phyloP scores from a whole-genome alignment of 2,329 filamentous ascomycete genomes.

The Curvularia verruculosa region DNA sequence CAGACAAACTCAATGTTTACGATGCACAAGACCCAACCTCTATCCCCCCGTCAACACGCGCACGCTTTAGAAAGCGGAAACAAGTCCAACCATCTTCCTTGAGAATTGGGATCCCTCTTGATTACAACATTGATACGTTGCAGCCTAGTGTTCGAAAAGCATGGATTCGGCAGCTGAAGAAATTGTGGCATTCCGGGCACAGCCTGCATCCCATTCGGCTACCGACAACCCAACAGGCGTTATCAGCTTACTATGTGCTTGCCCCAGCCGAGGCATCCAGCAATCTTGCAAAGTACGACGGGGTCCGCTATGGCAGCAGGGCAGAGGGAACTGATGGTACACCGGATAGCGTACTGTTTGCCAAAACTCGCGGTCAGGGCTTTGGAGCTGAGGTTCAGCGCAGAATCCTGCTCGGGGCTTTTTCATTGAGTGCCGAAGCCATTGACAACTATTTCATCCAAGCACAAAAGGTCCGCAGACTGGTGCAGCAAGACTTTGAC shows the following conservation, averaged over 20 bases:
- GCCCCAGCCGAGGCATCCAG: conserved; percentile 95
- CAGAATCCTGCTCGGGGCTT: conserved; percentile 86
- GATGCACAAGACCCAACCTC: conserved; percentile 79
- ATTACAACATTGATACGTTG: conserved; percentile 90
- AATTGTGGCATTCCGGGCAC: conserved; percentile 69
- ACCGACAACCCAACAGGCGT: conserved; percentile 80
- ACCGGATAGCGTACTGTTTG: conserved; percentile 65
- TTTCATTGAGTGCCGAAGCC: conserved; percentile 85
- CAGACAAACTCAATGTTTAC: conserved; percentile 61
- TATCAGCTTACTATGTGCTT: conserved; percentile 94
- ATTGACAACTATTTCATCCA: conserved; percentile 98
- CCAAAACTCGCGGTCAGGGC: conserved; percentile 71
- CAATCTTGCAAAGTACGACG: conserved; percentile 96
- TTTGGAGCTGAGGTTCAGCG: conserved; percentile 87
- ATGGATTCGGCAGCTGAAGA: conserved; percentile 69
- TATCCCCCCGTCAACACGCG: conserved; percentile 63
- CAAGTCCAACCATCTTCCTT: conserved; percentile 9
- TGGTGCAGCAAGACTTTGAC: conserved; percentile 89
- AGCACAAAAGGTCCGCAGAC: conserved; percentile 82
- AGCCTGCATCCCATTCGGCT: conserved; percentile 77
- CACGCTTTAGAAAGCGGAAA: conserved; percentile 34
- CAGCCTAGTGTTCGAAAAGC: conserved; percentile 69
- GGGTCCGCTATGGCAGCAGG: conserved; percentile 83
- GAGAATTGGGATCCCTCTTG: conserved; percentile 66
- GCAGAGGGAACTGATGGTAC: conserved; percentile 60